Percentiles rank a stretch among this genome's conserved stretches.
Conservation (phyloP, 2,329 filamentous ascomycete genomes). For the Trichothecium roseum region DNA sequence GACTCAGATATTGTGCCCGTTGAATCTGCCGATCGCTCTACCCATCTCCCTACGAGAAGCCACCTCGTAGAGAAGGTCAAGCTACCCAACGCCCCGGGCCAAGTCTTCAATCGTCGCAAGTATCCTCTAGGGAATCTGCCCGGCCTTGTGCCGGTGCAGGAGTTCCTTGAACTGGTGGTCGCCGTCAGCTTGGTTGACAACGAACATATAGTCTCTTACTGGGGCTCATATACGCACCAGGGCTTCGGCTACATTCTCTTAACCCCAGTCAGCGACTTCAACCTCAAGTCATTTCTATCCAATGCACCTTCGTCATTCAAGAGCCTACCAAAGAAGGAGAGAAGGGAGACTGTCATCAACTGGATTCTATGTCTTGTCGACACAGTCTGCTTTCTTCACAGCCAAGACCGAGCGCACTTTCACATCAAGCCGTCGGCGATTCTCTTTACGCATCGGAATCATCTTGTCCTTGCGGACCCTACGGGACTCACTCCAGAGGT, state of each 20-base stretch:
- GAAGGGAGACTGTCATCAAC: slow-evolving; percentile 52
- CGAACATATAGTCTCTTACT: slow-evolving; percentile 60
- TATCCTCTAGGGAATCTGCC: slow-evolving; percentile 36
- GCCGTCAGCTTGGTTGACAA: slow-evolving; percentile 50
- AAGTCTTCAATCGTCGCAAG: slow-evolving; percentile 43
- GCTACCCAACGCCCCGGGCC: slow-evolving; percentile 50
- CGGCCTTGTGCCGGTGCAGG: slow-evolving; percentile 35
- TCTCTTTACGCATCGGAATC: slow-evolving; percentile 53
- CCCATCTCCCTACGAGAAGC: slow-evolving; percentile 21
- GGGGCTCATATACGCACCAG: slow-evolving; percentile 59
- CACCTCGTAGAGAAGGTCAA: slow-evolving; percentile 46
- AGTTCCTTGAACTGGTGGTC: slow-evolving; percentile 52
- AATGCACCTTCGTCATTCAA: slow-evolving; percentile 53
- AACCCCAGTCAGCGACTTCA: slow-evolving; percentile 56
- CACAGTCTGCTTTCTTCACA: slow-evolving; percentile 57
- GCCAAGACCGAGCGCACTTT: slow-evolving; percentile 51
- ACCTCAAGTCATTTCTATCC: slow-evolving; percentile 55
- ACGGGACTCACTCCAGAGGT: slow-evolving; percentile 34
- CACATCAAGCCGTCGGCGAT: slow-evolving; percentile 64
- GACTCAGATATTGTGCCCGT: slow-evolving; percentile 61
- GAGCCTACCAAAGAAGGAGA: slow-evolving; percentile 47
- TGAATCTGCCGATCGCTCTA: slow-evolving; percentile 50
- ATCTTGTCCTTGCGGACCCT: slow-evolving; percentile 58
- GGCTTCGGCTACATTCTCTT: slow-evolving; percentile 56
- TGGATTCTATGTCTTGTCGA: slow-evolving; percentile 68